Conservation (phyloP, 2,329 filamentous ascomycete species). For the Fusarium nisikadoi region DNA sequence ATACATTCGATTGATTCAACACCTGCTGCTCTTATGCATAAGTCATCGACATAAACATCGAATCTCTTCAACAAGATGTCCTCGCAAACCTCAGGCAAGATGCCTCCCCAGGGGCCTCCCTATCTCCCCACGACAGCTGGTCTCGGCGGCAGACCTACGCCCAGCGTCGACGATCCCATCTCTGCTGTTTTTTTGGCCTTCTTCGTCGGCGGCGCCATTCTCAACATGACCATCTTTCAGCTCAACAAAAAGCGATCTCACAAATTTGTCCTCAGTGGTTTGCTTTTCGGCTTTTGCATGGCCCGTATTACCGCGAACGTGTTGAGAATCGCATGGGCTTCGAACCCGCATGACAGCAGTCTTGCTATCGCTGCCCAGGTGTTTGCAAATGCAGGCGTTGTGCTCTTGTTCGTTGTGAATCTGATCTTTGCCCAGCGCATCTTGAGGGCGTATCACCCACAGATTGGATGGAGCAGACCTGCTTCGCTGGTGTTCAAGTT, state of each 20-base stretch:
- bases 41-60: neutral
- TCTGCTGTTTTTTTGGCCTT: slow-evolving; percentile 69
- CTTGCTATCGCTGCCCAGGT: slow-evolving; percentile 71
- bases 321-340: slow-evolving; percentile 65
- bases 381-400: slow-evolving; percentile 77
- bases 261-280: slow-evolving; percentile 69
- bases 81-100: slow-evolving; percentile 14
- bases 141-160: slow-evolving; percentile 68
- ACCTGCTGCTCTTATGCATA: neutral
- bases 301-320: slow-evolving; percentile 62
- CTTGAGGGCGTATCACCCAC: slow-evolving; percentile 76
- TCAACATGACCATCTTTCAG: slow-evolving; percentile 69
- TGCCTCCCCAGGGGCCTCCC: slow-evolving; percentile 49
- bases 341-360: slow-evolving; percentile 50
- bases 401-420: slow-evolving; percentile 82
- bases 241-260: slow-evolving; percentile 60
- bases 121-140: slow-evolving; percentile 56
- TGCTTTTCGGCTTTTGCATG: slow-evolving; percentile 69
- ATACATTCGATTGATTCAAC: neutral
- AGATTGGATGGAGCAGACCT: slow-evolving; percentile 72
- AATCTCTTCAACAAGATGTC: slow-evolving; percentile 21
- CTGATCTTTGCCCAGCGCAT: slow-evolving; percentile 81
- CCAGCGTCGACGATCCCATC: slow-evolving; percentile 71
- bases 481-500: slow-evolving; percentile 64
- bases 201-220: slow-evolving; percentile 63